Evolutionary conservation across 2,329 filamentous ascomycete genomes (phyloP), one percentile per base, ranked within the genome.

Genomic region (Xylaria sp.): DNA sequence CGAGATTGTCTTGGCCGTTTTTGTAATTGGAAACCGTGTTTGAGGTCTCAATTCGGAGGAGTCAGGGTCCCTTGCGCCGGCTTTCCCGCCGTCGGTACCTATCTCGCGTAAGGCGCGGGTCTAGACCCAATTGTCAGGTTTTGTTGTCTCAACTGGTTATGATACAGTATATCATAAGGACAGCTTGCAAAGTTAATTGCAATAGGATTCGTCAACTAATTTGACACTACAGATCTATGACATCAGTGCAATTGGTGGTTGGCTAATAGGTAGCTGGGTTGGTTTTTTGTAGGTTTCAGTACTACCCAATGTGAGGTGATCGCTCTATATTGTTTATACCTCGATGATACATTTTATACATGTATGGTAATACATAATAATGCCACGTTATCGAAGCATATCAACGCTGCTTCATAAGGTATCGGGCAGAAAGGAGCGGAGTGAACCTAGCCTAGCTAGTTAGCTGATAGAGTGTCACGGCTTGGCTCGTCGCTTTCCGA

Each of bases 401-500:
- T 28, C 23, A n/a, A 38, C 17, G 58, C 40, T 48, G 26, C 54
- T 59, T 57, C 54, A 15, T 10, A 13, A 44, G 36, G 42, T 15
- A 49, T 26, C 38, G 20, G 23, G 38, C 26, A 62, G 15, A 31
- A 49, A 20, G 20, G 60, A 65, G 68, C 42, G 53, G 61, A 42
- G 65, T 67, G 53, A 63, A 51, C n/a, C 7, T 48, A 20, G 40
- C 56, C 36, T 33, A 15, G 28, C 56, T 26, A 15, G 28, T 56
- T 26, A 40, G 36, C 38, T 40, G 48, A 11, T 44, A 36, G 36
- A 31, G 3, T 6, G 57, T 69, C 40, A 61, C 59, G 42, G 67
- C 69, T 79, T 79, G 44, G 65, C 60, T 59, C 73, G 74, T 74
- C 89, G 86, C 84, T 93, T 97, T 59, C 95, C 95, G 77, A 99